Evolutionary conservation across 108 stramenopile species (phyloP).

Genomic region (Nitzschia palea): DNA sequence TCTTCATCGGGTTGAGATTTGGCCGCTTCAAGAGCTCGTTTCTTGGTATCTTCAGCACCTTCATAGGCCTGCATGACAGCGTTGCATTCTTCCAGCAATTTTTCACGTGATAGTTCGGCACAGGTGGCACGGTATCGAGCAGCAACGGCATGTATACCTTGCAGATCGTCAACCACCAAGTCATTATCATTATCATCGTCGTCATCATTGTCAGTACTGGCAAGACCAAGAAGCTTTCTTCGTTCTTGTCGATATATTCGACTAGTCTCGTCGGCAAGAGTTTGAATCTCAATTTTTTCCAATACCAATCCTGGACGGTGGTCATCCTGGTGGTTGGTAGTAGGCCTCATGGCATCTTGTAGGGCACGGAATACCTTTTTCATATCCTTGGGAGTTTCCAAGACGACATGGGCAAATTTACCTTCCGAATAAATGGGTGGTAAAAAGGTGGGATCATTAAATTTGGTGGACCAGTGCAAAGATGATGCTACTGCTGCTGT

Average conservation of each 20-base stretch:
- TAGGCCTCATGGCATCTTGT: conserved; percentile 33
- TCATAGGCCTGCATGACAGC: conserved; percentile 68
- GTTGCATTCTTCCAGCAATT: conserved; percentile 73
- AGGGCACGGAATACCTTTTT: conserved; percentile 53
- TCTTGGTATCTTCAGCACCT: conserved; percentile 63
- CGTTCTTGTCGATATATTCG: conserved; percentile 18
- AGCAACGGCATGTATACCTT: conserved; percentile 56
- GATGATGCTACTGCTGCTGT: neutral
- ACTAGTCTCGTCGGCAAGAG: conserved; percentile 40
- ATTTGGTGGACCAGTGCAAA: conserved; percentile 18
- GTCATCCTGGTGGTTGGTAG: conserved; percentile 3
- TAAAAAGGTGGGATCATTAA: conserved; percentile 30
- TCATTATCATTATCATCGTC: conserved; percentile 33
- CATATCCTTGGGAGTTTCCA: conserved; percentile 65
- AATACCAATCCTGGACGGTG: conserved; percentile 27
- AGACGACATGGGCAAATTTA: conserved; percentile 84
- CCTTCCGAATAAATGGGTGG: conserved; percentile 27
- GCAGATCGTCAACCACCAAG: conserved; percentile 16
- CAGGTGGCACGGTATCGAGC: conserved; percentile 38
- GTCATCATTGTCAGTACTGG: conserved; percentile 15
- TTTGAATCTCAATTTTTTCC: conserved; percentile 53
- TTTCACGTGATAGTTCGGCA: conserved; percentile 35
- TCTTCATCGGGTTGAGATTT: conserved; percentile 72
- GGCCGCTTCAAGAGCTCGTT: conserved; percentile 35
- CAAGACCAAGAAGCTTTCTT: neutral